Evolutionary conservation across 2,329 filamentous ascomycete species (phyloP).

Genomic region (Ceratocystis diversiconidia): DNA sequence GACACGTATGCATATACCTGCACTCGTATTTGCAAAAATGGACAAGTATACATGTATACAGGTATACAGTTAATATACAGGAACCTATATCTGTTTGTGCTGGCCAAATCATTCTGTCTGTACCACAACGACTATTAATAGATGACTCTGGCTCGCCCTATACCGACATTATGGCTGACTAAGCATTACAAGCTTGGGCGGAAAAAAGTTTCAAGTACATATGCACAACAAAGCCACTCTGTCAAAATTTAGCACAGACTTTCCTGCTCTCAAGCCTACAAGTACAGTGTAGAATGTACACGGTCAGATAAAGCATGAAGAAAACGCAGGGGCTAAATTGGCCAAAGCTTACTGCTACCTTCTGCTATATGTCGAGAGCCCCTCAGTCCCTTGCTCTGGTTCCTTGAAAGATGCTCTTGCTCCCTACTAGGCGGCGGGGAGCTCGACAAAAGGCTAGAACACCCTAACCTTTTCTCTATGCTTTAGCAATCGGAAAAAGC

Average conservation of each 20-base stretch:
- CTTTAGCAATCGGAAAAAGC: not conserved
- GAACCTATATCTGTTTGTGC: not conserved
- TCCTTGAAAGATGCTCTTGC: not conserved
- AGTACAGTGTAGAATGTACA: not conserved
- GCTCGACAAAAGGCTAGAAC: not conserved
- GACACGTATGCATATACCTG: not conserved
- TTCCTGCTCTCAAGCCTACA: not conserved
- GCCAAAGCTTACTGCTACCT: not conserved
- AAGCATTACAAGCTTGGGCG: too few relatives aligned
- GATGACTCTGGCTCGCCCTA: not conserved
- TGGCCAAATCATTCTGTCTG: not conserved
- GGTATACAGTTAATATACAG: too few relatives aligned
- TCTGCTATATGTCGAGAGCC: not conserved
- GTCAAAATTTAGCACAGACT: not conserved
- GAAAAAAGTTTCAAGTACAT: not conserved
- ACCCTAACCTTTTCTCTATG: not conserved
- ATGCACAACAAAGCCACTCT: not conserved
- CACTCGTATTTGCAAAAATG: not conserved
- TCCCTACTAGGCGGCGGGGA: not conserved
- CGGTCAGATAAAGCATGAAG: not conserved
- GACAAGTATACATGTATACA: not conserved
- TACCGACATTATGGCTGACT: not conserved
- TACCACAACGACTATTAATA: not conserved
- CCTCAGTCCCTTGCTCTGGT: not conserved
- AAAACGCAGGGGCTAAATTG: conserved; percentile 2